Evolutionary conservation across 2,329 filamentous ascomycete species (phyloP).

Genomic region (Fusarium pseudocircinatum): DNA sequence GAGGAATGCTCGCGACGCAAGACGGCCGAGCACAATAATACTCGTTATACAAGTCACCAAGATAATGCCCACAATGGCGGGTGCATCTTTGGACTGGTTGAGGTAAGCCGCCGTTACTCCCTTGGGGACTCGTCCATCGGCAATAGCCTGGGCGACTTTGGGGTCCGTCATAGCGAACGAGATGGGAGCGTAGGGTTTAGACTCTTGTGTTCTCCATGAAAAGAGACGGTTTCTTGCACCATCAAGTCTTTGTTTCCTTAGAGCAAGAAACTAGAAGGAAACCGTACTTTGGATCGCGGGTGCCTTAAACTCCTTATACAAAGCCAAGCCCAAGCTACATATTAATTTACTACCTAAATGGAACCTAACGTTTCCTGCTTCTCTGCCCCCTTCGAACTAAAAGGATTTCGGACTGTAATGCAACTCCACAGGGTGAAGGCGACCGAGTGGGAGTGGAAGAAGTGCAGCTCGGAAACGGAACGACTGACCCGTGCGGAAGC

Average conservation of each 20-base stretch:
- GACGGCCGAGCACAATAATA: constrained; percentile 48
- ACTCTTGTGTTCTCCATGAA: constrained; percentile 9
- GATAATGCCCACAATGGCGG: constrained; percentile 53
- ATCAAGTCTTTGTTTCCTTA: neutral
- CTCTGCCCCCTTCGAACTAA: neutral
- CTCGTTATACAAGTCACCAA: constrained; percentile 49
- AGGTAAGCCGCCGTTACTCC: constrained; percentile 49
- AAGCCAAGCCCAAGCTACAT: neutral
- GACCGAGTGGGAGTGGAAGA: neutral
- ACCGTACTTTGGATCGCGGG: neutral
- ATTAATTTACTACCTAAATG: neutral
- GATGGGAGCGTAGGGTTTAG: neutral
- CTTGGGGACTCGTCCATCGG: constrained; percentile 49
- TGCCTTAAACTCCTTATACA: constrained; percentile 23
- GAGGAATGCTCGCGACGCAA: constrained; percentile 49
- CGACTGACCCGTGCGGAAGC: neutral
- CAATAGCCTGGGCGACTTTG: constrained; percentile 46
- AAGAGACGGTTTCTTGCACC: neutral
- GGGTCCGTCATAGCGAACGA: constrained; percentile 39
- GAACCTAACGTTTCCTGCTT: neutral
- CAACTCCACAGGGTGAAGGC: neutral
- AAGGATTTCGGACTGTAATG: neutral
- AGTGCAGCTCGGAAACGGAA: neutral
- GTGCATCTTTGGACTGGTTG: constrained; percentile 49
- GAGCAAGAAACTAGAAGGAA: neutral